Evolutionary conservation across 495 filamentous ascomycete species (phyloP), one percentile per base, ranked within the genome.

Genomic region (Tuber aestivum): DNA sequence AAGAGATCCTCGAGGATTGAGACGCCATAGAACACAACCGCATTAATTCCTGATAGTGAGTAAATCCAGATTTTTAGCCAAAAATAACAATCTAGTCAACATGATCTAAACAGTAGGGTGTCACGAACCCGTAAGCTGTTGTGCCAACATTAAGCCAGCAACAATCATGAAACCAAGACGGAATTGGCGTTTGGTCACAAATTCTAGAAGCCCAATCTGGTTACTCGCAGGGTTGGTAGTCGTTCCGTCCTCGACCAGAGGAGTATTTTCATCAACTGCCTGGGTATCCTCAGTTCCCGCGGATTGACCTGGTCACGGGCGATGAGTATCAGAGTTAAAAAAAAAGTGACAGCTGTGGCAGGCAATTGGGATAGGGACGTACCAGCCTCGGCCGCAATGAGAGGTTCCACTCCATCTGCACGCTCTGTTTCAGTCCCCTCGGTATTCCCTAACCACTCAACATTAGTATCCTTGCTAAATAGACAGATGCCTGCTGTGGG

Each of bases 21-120:
- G 3, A 99, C 95, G 14, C 93, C 95, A 84, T 99, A 98, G 94
- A 99, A 97, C 83, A 99, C 91, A 79, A 98, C 94, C 73, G 92
- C 94, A 87, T 99, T 99, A 85, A 99, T 94, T 41, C 94, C 78
- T 79, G 41, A 18, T 20, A n/a, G 50, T 40, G 20, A 45, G n/a
- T n/a, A 40, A 40, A 40, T 40, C 7, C 38, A 7, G 7, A 40
- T 40, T 40, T 7, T 37, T 65, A 37, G 42, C 5, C n/a, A n/a
- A n/a, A n/a, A n/a, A n/a, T n/a, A 61, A 73, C 2, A 4, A 32
- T 16, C 9, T 0, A 4, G 50, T n/a, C 9, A 8, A 56, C 1
- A 23, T 10, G 50, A 61, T 32, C 23, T 27, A 61, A 3, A 10
- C 2, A 61, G 32, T 16, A 68, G 10, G 72, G 2, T 6, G 70